These are phyloP conservation scores for Colletotrichum graminicola DNA, from an alignment of 2,329 filamentous ascomycete species.

Conservation along the genomic window DNA sequence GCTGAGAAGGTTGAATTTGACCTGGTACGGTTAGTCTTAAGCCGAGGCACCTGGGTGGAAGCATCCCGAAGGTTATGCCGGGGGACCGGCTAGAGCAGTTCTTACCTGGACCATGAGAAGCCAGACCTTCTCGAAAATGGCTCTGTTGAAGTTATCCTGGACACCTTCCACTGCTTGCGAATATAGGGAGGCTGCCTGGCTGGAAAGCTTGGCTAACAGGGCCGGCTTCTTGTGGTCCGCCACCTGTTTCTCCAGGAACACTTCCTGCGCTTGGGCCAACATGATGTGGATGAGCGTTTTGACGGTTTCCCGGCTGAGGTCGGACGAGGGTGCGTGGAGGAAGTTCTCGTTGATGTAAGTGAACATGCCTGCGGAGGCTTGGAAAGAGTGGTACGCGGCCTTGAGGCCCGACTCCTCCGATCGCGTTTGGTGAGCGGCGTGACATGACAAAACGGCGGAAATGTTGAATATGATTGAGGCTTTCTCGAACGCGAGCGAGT, in stretches of 20 bases:
- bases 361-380: constrained; percentile 98
- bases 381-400: constrained; percentile 97
- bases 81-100: neutral
- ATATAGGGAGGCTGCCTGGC: constrained; percentile 91
- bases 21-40: constrained; percentile 54
- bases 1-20: constrained; percentile 84
- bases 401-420: constrained; percentile 94
- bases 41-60: neutral
- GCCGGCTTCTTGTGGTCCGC: constrained; percentile 93
- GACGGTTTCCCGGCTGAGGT: constrained; percentile 93
- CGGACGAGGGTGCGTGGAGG: constrained; percentile 94
- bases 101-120: constrained; percentile 81
- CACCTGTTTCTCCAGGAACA: constrained; percentile 97
- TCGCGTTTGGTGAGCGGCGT: constrained; percentile 92
- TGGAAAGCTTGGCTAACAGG: constrained; percentile 90
- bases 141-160: constrained; percentile 91
- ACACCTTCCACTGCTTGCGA: constrained; percentile 88
- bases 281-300: constrained; percentile 94
- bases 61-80: neutral
- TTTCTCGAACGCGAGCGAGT: constrained; percentile 97
- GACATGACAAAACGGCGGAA: constrained; percentile 93
- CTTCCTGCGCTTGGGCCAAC: constrained; percentile 95
- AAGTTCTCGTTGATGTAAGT: constrained; percentile 99
- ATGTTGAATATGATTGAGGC: constrained; percentile 99
- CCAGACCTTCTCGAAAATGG: constrained; percentile 96